These are phyloP conservation scores for Sporopachydermia lactativora DNA, from an alignment of 805 yeast genomes.

Conservation along the genomic window DNA sequence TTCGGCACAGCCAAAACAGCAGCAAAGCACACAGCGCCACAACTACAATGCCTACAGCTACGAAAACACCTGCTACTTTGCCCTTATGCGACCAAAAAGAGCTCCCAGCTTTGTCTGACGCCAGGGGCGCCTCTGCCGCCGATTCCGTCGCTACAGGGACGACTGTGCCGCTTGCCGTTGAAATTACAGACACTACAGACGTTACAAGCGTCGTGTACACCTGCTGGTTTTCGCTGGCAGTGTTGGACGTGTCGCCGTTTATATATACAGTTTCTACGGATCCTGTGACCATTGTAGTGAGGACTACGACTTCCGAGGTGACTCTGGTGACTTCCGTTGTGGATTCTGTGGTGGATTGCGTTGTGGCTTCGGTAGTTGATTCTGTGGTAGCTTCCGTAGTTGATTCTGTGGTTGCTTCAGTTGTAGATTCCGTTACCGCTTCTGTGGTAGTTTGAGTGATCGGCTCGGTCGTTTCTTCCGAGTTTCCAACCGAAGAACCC, in stretches of 20 bases:
- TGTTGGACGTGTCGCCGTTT: background rate
- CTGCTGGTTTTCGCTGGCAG: background rate
- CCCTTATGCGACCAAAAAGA: slow-evolving; percentile 58
- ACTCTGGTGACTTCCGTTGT: slow-evolving; percentile 3
- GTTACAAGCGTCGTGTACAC: background rate
- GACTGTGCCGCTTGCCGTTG: background rate
- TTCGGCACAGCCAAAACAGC: slow-evolving; percentile 27
- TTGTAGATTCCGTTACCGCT: slow-evolving; percentile 4
- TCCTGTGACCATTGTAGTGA: slow-evolving; percentile 1
- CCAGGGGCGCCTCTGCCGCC: background rate
- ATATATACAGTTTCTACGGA: slow-evolving; percentile 2
- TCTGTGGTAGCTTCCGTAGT: slow-evolving; percentile 3
- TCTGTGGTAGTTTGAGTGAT: slow-evolving; percentile 1
- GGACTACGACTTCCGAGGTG: background rate
- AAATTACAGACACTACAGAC: background rate
- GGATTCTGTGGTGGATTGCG: slow-evolving; percentile 10
- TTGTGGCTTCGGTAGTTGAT: slow-evolving; percentile 7
- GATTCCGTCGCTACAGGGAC: background rate
- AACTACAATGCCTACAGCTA: slow-evolving; percentile 58
- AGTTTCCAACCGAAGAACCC: too few relatives aligned
- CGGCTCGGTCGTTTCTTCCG: slow-evolving; percentile 1
- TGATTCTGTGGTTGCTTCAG: slow-evolving; percentile 3
- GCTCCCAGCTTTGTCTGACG: slow-evolving; percentile 8
- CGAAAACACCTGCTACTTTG: slow-evolving; percentile 76
- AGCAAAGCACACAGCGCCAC: slow-evolving; percentile 29